These are phyloP conservation scores for Arthrocladium fulminans DNA, from an alignment of 2,329 filamentous ascomycete species.

Conservation along the genomic window DNA sequence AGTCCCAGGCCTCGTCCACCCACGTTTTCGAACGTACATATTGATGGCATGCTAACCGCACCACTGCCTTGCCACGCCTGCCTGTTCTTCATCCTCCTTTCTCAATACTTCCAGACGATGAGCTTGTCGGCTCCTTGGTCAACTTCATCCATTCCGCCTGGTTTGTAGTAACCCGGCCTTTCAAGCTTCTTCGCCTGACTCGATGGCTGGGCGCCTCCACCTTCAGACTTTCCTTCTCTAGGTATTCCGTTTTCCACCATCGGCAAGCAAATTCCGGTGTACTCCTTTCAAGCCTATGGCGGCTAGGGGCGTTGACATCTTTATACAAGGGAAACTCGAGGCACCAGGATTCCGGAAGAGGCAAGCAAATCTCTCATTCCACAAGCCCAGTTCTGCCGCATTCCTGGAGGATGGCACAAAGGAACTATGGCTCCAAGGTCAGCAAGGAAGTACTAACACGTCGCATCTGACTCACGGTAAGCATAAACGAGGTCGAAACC, in stretches of 20 bases:
- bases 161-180: slow-evolving; percentile 27
- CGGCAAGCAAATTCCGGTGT: slow-evolving; percentile 28
- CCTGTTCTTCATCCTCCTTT: background rate
- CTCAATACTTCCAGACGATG: slow-evolving; percentile 25
- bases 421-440: slow-evolving; percentile 40
- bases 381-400: slow-evolving; percentile 47
- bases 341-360: slow-evolving; percentile 46
- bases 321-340: slow-evolving; percentile 37
- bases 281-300: slow-evolving; percentile 32
- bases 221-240: background rate
- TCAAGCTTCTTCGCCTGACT: slow-evolving; percentile 19
- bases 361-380: slow-evolving; percentile 45
- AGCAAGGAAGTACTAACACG: background rate
- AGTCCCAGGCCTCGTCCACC: too few relatives aligned
- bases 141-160: slow-evolving; percentile 27
- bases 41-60: too few relatives aligned
- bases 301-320: slow-evolving; percentile 29
- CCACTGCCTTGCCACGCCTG: too few relatives aligned
- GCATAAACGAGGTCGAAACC: slow-evolving; percentile 59
- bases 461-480: slow-evolving; percentile 32
- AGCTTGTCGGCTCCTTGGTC: slow-evolving; percentile 30
- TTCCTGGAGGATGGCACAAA: slow-evolving; percentile 51
- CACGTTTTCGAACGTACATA: too few relatives aligned
- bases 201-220: slow-evolving; percentile 10
- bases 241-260: slow-evolving; percentile 24